A percentile compares a stretch with the other conserved stretches of the same genome.
Evolutionary conservation across 306 rosid species (phyloP).

Genomic region (Medicago arabica): DNA sequence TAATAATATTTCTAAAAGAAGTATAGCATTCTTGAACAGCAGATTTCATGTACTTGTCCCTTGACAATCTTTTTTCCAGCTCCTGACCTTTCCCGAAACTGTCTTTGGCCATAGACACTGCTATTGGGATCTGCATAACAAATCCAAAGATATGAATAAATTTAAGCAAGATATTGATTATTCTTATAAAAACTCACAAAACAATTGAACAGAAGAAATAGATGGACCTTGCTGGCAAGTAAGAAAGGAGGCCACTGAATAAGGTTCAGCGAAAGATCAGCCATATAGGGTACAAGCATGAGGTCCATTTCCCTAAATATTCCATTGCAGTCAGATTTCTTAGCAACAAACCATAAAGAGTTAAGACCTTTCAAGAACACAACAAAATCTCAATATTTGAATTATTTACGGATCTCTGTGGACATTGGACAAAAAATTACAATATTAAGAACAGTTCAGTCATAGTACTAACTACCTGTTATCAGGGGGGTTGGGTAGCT

Average conservation of each 20-base stretch:
- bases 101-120: conserved; percentile 93
- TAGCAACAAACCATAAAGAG: conserved; percentile 14
- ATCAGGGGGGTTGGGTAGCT: conserved; percentile 17
- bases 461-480: conserved; percentile 65
- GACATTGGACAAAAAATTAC: conserved; percentile 28
- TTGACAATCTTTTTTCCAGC: conserved; percentile 73
- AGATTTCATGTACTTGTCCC: conserved; percentile 79
- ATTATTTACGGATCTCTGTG: conserved; percentile 22
- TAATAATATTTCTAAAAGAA: conserved; percentile 70
- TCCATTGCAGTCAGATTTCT: conserved; percentile 35
- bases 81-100: conserved; percentile 74
- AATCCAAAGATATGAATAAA: conserved; percentile 22
- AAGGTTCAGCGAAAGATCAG: conserved; percentile 72
- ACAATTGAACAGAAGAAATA: conserved; percentile 35
- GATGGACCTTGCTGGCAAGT: conserved; percentile 94
- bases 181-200: conserved; percentile 18
- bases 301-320: conserved; percentile 87
- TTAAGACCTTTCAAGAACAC: conserved; percentile 6
- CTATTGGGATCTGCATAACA: conserved; percentile 81
- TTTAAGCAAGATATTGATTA: conserved; percentile 36
- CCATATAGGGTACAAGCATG: conserved; percentile 87
- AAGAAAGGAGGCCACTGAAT: conserved; percentile 99
- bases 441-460: conserved; percentile 26
- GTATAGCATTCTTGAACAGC: conserved; percentile 87
- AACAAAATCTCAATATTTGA: conserved; percentile 10